Base-by-base conservation (phyloP, 2,329 filamentous ascomycete species). In the Graphilbum fragrans region DNA sequence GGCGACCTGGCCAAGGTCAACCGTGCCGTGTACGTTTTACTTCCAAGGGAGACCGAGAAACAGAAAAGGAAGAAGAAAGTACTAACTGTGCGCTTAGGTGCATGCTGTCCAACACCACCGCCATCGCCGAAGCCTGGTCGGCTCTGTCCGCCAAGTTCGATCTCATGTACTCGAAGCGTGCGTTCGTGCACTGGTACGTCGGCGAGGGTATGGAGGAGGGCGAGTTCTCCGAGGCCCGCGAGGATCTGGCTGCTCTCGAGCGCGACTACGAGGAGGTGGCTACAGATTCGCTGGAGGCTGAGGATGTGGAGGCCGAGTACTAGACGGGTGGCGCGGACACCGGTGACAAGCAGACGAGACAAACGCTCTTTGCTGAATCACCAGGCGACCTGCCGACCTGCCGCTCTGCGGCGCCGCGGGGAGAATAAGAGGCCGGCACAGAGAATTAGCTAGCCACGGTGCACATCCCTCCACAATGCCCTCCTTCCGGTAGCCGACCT, bases 151-250 rank as follows among this genome's bases (percentile, higher is more conserved):
- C 82, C 77, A 98, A 98, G 74, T 98, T 98, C 73, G 92, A 98
- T 61, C 86, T 98, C 64, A 98, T 98, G 92, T 95, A 96, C 81
- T 93, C 86, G 65, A 98, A 98, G 83, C 92, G 92, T 73, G 92
- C 92, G 49, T 98, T 98, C 70, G 92, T 98, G 51, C 92, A 98
- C 72, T 98, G 92, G 92, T 98, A 96, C 59, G 92, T 98, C 61
- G 92, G 92, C 72, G 92, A 96, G 76, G 92, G 92, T 80, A 98
- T 98, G 92, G 92, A 98, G 77, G 92, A 98, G 68, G 92, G 92
- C 67, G 92, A 98, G 70, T 98, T 98, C 79, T 94, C 86, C 44
- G 92, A 98, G 75, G 92, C 92, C 51, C 88, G 92, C 65, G 92
- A 98, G 72, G 92, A 98, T 70, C 72, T 98, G 64, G 92, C 92